These are phyloP conservation scores for Calonectria pseudoturangicola DNA, from an alignment of 2,329 filamentous ascomycete species.

Conservation along the genomic window DNA sequence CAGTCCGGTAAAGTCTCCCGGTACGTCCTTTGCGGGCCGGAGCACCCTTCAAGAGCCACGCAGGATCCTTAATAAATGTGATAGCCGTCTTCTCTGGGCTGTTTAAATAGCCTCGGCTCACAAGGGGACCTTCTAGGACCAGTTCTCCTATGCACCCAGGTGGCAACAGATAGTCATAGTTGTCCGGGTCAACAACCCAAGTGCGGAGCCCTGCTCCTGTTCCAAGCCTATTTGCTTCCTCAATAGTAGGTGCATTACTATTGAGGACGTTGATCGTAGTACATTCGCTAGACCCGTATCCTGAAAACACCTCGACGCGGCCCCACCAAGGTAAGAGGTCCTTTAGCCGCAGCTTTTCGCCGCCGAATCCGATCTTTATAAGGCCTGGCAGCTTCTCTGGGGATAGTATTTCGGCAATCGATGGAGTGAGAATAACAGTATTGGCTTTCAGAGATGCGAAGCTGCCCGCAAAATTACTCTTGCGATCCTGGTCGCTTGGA, in stretches of 20 bases:
- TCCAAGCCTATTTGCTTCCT: slow-evolving; percentile 27
- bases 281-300: slow-evolving; percentile 39
- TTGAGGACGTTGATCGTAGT: slow-evolving; percentile 28
- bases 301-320: slow-evolving; percentile 19
- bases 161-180: slow-evolving; percentile 52
- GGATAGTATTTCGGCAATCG: slow-evolving; percentile 26
- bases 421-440: slow-evolving; percentile 33
- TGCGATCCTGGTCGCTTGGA: slow-evolving; percentile 24
- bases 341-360: slow-evolving; percentile 29
- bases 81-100: slow-evolving; percentile 65
- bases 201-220: slow-evolving; percentile 7
- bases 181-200: slow-evolving; percentile 56
- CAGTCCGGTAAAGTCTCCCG: slow-evolving; percentile 46
- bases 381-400: slow-evolving; percentile 33
- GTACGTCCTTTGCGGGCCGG: slow-evolving; percentile 17
- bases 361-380: slow-evolving; percentile 30
- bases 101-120: slow-evolving; percentile 70
- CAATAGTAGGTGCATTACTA: background rate
- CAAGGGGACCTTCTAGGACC: slow-evolving; percentile 62
- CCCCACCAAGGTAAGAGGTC: slow-evolving; percentile 30
- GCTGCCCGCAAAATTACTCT: background rate
- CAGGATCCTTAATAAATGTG: slow-evolving; percentile 65
- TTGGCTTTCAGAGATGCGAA: slow-evolving; percentile 27
- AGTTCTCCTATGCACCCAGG: slow-evolving; percentile 58
- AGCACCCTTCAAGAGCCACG: slow-evolving; percentile 58